A percentile compares a stretch with the other conserved stretches of the same genome.
phyloP scores from a whole-genome alignment of 345 rosid species.

The Eucalyptus polyanthemos region DNA sequence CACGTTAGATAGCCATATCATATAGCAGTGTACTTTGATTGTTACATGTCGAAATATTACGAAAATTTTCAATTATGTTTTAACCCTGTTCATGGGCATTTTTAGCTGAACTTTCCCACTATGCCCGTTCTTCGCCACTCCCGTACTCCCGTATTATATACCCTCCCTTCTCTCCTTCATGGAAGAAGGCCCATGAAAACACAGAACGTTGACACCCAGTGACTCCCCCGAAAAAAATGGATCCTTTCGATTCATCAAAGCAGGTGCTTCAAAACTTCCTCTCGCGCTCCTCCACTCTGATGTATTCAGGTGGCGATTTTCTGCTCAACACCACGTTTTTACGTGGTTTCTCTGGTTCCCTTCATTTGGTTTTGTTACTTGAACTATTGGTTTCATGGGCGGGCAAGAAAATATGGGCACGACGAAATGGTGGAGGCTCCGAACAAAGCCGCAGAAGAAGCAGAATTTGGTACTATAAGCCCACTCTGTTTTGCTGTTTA shows the following conservation, averaged over 20 bases:
- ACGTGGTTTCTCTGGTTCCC: neutral
- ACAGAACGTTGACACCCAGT: neutral
- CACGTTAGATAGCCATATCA: no score
- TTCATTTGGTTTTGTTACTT: neutral
- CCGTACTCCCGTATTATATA: neutral
- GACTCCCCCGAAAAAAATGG: neutral
- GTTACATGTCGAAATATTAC: no score
- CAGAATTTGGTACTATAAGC: slow-evolving; percentile 12
- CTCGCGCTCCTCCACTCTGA: neutral
- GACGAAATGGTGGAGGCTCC: neutral
- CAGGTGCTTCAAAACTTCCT: neutral
- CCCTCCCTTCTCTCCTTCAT: neutral
- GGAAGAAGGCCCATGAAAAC: neutral
- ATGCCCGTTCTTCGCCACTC: neutral
- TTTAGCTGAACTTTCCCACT: neutral
- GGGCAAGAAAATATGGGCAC: neutral
- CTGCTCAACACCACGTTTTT: neutral
- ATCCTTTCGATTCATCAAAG: neutral
- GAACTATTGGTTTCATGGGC: neutral
- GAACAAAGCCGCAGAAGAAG: neutral
- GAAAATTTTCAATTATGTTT: no score
- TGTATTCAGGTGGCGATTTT: neutral
- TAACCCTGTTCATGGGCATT: neutral
- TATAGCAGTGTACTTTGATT: no score
- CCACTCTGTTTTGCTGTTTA: slow-evolving; percentile 31